Base-by-base conservation (phyloP, 768 basidiomycete species). In the Termitomyces sp. region DNA sequence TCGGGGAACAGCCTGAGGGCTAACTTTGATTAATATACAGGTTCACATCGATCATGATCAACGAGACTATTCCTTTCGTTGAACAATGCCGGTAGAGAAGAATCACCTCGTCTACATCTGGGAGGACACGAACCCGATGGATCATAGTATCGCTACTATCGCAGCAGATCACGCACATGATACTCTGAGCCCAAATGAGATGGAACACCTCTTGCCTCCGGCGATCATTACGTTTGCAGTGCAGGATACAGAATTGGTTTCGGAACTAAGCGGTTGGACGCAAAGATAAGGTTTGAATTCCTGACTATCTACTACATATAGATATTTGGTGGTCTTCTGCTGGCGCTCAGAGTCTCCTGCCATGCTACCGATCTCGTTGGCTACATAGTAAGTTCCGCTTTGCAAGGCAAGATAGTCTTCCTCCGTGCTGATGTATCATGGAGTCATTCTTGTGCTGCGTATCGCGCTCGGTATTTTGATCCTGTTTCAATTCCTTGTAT, bases 41-140 rank as follows among this genome's bases (percentile, higher is more conserved):
- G 32, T 67, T 67, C 47, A 69, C 64, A 3, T 46, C 66, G 0
- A 54, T 67, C 12, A 65, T 69, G 66, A 59, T 67, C 61, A 69
- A 65, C 25, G 34, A 50, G 66, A 15, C 47, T 67, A 45, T 67
- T 67, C 48, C 61, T 67, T 4, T 67, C 66, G 12, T 32, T 69
- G 48, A 67, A 68, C 56, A 34, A 64, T 40, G 63, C 62, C 5
- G 68, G 66, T 20, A 43, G 50, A 25, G 25, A 25, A 25, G 25
- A 60, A 0, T 17, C 48, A 5, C 11, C 15, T 38, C 29, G 34
- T 5, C 14, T 55, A 32, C 25, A 51, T 51, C 32, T 52, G 29
- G 54, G 58, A 12, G 25, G 25, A 25, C 25, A 25, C 25, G 25
- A 25, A 25, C 25, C 25, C 25, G 25, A 25, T 25, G 25, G 25